These are phyloP conservation scores for Musa beccarii DNA, from an alignment of 176 grass and related monocot species.

Conservation along the genomic window DNA sequence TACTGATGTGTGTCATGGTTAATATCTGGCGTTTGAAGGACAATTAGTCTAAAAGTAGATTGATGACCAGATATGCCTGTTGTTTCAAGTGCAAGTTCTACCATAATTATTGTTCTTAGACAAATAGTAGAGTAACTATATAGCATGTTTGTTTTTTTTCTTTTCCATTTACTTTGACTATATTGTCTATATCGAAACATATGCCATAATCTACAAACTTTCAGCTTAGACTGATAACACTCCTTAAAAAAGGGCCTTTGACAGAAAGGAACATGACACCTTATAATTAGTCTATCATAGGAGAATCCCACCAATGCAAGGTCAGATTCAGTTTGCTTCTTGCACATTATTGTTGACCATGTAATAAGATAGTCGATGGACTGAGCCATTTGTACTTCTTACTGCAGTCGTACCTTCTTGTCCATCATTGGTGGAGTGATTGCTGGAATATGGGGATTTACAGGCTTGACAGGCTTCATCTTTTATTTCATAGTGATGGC, in stretches of 20 bases:
- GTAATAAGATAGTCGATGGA: constrained; percentile 18
- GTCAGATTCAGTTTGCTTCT: neutral
- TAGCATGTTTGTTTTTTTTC: too few relatives aligned
- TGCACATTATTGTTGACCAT: neutral
- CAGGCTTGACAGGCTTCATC: constrained; percentile 62
- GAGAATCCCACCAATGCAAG: neutral
- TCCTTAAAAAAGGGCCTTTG: neutral
- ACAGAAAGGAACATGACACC: neutral
- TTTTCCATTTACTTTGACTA: neutral
- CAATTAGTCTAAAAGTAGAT: too few relatives aligned
- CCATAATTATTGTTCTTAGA: too few relatives aligned
- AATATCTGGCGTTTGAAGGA: too few relatives aligned
- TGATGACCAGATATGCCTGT: too few relatives aligned
- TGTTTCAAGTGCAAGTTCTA: too few relatives aligned
- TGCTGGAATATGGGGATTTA: constrained; percentile 89
- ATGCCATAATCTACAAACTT: too few relatives aligned
- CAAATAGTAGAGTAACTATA: too few relatives aligned
- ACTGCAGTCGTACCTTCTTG: constrained; percentile 75
- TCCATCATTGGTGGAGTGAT: constrained; percentile 85
- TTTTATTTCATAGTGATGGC: constrained; percentile 88
- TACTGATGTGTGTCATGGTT: too few relatives aligned
- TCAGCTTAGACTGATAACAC: too few relatives aligned
- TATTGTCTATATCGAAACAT: too few relatives aligned
- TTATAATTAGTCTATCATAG: neutral
- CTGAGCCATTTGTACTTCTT: constrained; percentile 4